phyloP scores from a whole-genome alignment of 177 flowering plant species.

The Tripterygium wilfordii region DNA sequence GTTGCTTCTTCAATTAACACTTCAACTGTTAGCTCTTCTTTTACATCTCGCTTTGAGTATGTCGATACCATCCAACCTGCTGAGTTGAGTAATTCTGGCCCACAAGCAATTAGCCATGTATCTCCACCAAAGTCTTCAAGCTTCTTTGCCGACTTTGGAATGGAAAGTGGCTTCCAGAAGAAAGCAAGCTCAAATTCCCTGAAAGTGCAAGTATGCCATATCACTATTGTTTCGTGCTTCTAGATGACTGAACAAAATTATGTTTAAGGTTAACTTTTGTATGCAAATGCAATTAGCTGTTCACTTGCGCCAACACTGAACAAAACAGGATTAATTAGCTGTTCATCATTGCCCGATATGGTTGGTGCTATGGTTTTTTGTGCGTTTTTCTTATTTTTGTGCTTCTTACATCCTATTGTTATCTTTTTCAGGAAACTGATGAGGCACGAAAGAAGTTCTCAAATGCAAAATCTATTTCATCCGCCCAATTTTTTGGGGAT shows the following conservation, averaged over 20 bases:
- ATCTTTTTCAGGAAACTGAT: conserved; percentile 81
- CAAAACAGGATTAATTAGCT: too few relatives aligned
- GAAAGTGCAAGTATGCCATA: conserved; percentile 59
- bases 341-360: too few relatives aligned
- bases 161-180: conserved; percentile 74
- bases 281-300: too few relatives aligned
- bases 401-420: conserved; percentile 2
- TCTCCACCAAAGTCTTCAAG: conserved; percentile 78
- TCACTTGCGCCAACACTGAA: too few relatives aligned
- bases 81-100: conserved; percentile 47
- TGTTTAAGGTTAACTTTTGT: too few relatives aligned
- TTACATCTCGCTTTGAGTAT: conserved; percentile 87
- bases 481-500: conserved; percentile 88
- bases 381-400: too few relatives aligned
- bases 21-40: conserved; percentile 37
- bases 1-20: conserved; percentile 39
- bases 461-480: conserved; percentile 97
- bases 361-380: too few relatives aligned
- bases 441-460: conserved; percentile 97
- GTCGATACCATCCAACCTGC: conserved; percentile 61
- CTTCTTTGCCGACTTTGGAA: conserved; percentile 92
- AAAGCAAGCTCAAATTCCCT: conserved; percentile 57
- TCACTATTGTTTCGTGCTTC: too few relatives aligned
- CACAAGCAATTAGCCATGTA: conserved; percentile 64
- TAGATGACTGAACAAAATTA: too few relatives aligned